Base-by-base conservation (phyloP, 306 rosid genomes). In the Rosa multiflora region DNA sequence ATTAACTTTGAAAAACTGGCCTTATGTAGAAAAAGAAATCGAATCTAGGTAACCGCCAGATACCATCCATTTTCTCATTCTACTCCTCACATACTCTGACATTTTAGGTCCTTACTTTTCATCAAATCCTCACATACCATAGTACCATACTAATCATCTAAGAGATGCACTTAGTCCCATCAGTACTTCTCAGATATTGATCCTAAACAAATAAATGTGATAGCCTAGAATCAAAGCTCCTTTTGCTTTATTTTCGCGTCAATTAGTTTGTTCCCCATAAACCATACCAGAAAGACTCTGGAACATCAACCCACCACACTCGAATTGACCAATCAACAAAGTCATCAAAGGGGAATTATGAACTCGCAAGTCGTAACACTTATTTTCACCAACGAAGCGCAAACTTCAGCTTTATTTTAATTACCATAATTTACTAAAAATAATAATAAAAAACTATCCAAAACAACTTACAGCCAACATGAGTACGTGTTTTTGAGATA, bases 381-480 rank as follows among this genome's bases (percentile, higher is more conserved):
- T 12, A 9, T 26, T 62, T 62, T 29, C 14, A 26, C 11, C 40
- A 23, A 23, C 11, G 15, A 59, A 23, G 18, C 10, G 40, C 15
- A 59, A 8, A 42, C 40, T 56, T 71, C 9, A 44, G 42, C 39
- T 51, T 75, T 79, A 61, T 75, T 68, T 63, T 62, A 15, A 49
- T 70, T 75, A 51, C 35, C 76, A 71, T 55, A 52, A 73, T 80
- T 76, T 15, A 66, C 73, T 42, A 40, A 29, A 20, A 17, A 46
- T 44, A 15, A 72, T 69, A 59, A 56, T 82, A 79, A 81, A 91
- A 79, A 71, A 70, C 67, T 80, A 78, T 76, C 71, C 73, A 47
- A 79, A 76, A 70, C 74, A 46, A 72, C 58, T 83, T 77, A 74
- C 70, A 51, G 42, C 74, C 44, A 79, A 68, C 75, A 9, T 81